These are phyloP conservation scores for Trichoderma pleuroti DNA, from an alignment of 2,329 filamentous ascomycete genomes.

Conservation along the genomic window DNA sequence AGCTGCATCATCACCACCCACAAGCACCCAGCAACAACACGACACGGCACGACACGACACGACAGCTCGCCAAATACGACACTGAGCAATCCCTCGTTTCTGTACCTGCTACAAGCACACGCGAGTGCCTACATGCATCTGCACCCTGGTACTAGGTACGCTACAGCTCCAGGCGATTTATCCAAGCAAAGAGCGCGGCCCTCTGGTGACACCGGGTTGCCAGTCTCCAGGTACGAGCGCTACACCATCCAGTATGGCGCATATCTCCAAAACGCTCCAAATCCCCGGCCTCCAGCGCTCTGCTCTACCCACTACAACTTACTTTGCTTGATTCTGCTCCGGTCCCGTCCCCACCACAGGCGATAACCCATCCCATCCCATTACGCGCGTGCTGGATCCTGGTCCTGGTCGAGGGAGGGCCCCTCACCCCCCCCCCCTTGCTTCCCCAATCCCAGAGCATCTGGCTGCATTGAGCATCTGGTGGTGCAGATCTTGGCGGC, in stretches of 20 bases:
- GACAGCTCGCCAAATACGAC: not conserved
- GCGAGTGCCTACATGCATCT: not conserved
- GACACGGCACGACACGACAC: not conserved
- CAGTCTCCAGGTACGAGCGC: not conserved
- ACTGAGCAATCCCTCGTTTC: not conserved
- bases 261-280: not conserved
- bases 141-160: not conserved
- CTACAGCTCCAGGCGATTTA: not conserved
- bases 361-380: conserved; percentile 5
- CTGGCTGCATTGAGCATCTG: not conserved
- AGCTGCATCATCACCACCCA: not conserved
- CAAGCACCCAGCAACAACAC: too few relatives aligned
- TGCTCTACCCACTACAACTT: not conserved
- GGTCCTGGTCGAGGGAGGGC: not conserved
- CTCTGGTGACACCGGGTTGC: not conserved
- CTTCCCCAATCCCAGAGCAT: conserved; percentile 7
- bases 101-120: not conserved
- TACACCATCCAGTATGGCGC: conserved; percentile 11
- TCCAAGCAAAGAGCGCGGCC: not conserved
- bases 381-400: conserved; percentile 11
- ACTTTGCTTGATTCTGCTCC: not conserved
- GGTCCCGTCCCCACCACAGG: not conserved
- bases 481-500: conserved; percentile 13
- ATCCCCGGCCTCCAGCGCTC: not conserved
- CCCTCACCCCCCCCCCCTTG: conserved; percentile 3